These are phyloP conservation scores for Danielia oregonensis DNA, from an alignment of 805 yeast species.

Conservation along the genomic window DNA sequence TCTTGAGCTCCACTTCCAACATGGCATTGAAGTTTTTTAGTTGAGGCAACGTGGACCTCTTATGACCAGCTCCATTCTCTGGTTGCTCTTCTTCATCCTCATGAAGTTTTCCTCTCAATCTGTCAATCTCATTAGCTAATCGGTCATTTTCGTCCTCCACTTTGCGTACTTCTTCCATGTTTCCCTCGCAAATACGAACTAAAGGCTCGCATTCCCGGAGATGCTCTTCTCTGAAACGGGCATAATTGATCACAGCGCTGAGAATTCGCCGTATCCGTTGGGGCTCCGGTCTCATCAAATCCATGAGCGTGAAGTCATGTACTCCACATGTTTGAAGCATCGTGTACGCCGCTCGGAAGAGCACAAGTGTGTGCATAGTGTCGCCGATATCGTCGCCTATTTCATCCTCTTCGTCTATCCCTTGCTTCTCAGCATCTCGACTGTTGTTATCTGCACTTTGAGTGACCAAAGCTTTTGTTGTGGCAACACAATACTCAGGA, in stretches of 20 bases:
- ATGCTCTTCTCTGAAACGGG: constrained; percentile 77
- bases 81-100: constrained; percentile 39
- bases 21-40: constrained; percentile 45
- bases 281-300: constrained; percentile 75
- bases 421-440: constrained; percentile 2
- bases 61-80: constrained; percentile 18
- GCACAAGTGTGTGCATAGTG: constrained; percentile 41
- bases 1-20: constrained; percentile 59
- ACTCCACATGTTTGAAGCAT: constrained; percentile 74
- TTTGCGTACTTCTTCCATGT: constrained; percentile 39
- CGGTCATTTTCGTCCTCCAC: constrained; percentile 18
- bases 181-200: constrained; percentile 49
- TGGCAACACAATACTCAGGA: constrained; percentile 17
- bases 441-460: constrained; percentile 3
- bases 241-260: constrained; percentile 83
- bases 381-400: constrained; percentile 32
- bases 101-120: constrained; percentile 18
- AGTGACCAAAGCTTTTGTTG: constrained; percentile 19
- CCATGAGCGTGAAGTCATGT: constrained; percentile 70
- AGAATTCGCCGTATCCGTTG: constrained; percentile 58
- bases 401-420: constrained; percentile 17
- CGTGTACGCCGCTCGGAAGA: constrained; percentile 56
- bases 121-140: constrained; percentile 9
- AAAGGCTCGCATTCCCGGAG: constrained; percentile 65
- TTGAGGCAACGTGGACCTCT: constrained; percentile 37